These are phyloP conservation scores for Hypoxylon subgilvum DNA, from an alignment of 495 filamentous ascomycete species.

Conservation along the genomic window DNA sequence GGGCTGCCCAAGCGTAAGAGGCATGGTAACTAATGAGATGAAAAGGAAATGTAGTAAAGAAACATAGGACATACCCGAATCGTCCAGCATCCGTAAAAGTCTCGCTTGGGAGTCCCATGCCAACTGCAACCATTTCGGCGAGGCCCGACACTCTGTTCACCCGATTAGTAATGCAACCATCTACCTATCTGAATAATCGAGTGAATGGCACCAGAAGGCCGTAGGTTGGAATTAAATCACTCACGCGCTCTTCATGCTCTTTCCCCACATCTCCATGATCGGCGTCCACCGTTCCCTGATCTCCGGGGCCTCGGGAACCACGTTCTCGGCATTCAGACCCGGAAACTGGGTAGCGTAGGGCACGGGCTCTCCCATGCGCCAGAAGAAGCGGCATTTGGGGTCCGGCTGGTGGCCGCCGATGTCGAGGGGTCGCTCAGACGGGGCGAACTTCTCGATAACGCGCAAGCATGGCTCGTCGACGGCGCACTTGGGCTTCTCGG, in stretches of 20 bases:
- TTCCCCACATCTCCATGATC: conserved; percentile 56
- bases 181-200: no score
- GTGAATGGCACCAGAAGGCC: no score
- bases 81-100: conserved; percentile 55
- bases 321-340: conserved; percentile 51
- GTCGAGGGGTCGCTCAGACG: conserved; percentile 55
- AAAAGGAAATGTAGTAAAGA: neutral
- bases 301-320: conserved; percentile 48
- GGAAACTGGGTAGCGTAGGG: conserved; percentile 57
- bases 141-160: conserved; percentile 50
- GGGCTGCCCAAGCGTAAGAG: conserved; percentile 39
- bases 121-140: conserved; percentile 56
- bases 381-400: conserved; percentile 60
- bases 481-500: conserved; percentile 61
- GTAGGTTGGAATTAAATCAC: no score
- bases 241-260: conserved; percentile 59
- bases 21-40: neutral
- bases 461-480: conserved; percentile 58
- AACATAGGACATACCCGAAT: conserved; percentile 49
- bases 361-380: conserved; percentile 53
- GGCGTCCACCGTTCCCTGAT: conserved; percentile 53
- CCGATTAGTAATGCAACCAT: neutral
- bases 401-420: conserved; percentile 53
- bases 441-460: conserved; percentile 54
- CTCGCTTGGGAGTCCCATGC: conserved; percentile 51